Percentiles rank a stretch among this genome's conserved stretches.
phyloP scores from a whole-genome alignment of 2,329 filamentous ascomycete genomes.

The Colletotrichum cereale region DNA sequence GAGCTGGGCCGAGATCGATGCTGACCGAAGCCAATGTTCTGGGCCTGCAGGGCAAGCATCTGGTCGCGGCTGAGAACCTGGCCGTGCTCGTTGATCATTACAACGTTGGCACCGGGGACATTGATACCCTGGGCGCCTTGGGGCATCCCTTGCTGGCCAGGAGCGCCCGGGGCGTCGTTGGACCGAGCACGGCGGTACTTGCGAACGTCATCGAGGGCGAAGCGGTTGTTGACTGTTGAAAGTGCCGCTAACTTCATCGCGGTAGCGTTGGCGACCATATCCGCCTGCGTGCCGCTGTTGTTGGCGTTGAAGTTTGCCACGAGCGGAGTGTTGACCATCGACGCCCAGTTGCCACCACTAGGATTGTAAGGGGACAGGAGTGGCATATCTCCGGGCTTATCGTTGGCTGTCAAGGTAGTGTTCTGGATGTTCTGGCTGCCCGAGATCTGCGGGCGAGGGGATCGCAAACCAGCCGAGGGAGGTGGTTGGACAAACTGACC shows the following conservation, averaged over 20 bases:
- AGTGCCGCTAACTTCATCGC: constrained; percentile 98
- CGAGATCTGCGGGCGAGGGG: constrained; percentile 78
- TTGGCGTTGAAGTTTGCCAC: constrained; percentile 81
- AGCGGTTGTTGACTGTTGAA: constrained; percentile 98
- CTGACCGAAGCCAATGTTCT: constrained; percentile 68
- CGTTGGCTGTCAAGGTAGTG: constrained; percentile 81
- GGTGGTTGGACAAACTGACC: constrained; percentile 93
- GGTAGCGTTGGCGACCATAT: constrained; percentile 98
- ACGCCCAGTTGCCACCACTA: constrained; percentile 94
- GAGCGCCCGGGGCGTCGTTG: constrained; percentile 78
- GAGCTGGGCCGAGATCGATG: constrained; percentile 90
- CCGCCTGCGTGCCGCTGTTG: constrained; percentile 77
- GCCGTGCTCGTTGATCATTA: constrained; percentile 95
- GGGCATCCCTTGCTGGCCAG: constrained; percentile 26
- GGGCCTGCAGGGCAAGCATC: constrained; percentile 82
- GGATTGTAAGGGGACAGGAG: constrained; percentile 86
- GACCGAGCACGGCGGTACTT: constrained; percentile 95
- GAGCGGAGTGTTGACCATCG: constrained; percentile 98
- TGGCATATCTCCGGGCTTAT: constrained; percentile 79
- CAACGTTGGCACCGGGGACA: constrained; percentile 80
- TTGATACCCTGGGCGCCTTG: constrained; percentile 64
- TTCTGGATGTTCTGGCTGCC: constrained; percentile 81
- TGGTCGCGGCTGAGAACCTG: constrained; percentile 90
- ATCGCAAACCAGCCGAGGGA: constrained; percentile 79
- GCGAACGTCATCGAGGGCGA: constrained; percentile 94